Evolutionary conservation across 345 rosid species (phyloP).

Genomic region (Hibiscus syriacus): DNA sequence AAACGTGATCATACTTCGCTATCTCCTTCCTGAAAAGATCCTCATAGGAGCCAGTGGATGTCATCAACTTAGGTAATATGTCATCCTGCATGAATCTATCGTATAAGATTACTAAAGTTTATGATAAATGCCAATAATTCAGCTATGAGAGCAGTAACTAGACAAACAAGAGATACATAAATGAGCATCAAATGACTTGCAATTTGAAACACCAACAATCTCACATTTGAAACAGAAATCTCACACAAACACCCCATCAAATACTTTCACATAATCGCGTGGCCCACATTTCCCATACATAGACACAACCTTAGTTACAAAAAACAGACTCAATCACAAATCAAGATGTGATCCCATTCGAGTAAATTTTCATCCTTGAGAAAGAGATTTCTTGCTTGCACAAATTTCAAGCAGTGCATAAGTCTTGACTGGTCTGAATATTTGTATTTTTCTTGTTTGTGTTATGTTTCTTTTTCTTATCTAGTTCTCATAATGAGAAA

Average conservation of each 20-base stretch:
- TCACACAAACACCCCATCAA: not conserved
- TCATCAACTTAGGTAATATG: conserved; percentile 94
- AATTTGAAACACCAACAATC: not conserved
- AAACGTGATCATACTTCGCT: conserved; percentile 75
- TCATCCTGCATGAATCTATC: conserved; percentile 68
- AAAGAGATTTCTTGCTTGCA: not conserved
- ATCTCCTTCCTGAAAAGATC: conserved; percentile 96
- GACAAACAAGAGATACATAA: not conserved
- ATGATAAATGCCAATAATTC: not conserved
- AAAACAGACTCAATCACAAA: not conserved
- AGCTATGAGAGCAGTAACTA: not conserved
- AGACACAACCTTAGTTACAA: not conserved
- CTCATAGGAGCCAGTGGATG: conserved; percentile 74
- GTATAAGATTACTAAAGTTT: conserved; percentile 11
- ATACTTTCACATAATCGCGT: not conserved
- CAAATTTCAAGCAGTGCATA: not conserved
- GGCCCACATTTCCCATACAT: not conserved
- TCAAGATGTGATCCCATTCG: not conserved
- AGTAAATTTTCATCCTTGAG: not conserved
- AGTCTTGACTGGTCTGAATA: not conserved
- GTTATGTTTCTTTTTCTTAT: not conserved
- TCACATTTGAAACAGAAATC: not conserved
- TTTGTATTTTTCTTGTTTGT: too few relatives aligned
- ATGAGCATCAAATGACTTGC: not conserved
- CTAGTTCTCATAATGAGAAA: not conserved